Percentiles rank a stretch among this genome's conserved stretches.
These are phyloP conservation scores for Dioscorea cayenensis DNA, from an alignment of 116 monocot genomes.

Conservation along the genomic window DNA sequence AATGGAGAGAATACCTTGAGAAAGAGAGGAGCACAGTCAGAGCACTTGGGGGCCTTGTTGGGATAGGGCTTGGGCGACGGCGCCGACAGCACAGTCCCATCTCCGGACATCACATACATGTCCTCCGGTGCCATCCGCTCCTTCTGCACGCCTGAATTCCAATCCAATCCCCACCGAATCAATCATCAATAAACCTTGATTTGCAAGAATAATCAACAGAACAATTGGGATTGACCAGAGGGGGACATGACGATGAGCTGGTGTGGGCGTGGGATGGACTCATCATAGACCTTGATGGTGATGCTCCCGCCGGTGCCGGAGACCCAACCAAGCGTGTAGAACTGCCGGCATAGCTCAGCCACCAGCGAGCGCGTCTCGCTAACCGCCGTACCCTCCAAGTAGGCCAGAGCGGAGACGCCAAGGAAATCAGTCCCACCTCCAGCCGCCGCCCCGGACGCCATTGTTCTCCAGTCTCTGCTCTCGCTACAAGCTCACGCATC, in stretches of 20 bases:
- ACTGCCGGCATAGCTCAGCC: conserved; percentile 83
- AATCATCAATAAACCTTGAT: background rate
- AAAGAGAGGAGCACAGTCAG: conserved; percentile 80
- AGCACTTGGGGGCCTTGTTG: conserved; percentile 74
- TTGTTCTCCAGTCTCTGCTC: background rate
- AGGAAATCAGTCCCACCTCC: conserved; percentile 9
- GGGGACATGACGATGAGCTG: conserved; percentile 98
- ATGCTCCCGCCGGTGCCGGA: conserved; percentile 96
- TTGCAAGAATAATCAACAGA: background rate
- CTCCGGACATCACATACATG: conserved; percentile 71
- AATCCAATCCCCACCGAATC: background rate
- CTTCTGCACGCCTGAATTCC: conserved; percentile 79
- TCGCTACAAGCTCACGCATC: too few species aligned
- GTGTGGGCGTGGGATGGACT: conserved; percentile 48
- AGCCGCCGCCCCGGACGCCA: conserved; percentile 1
- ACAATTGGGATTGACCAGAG: conserved; percentile 39
- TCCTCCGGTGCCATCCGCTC: conserved; percentile 83
- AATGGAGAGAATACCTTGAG: conserved; percentile 55
- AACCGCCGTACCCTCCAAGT: conserved; percentile 45
- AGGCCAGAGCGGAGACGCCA: conserved; percentile 36
- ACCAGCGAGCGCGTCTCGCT: conserved; percentile 54
- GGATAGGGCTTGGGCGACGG: conserved; percentile 76
- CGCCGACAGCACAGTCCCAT: conserved; percentile 38
- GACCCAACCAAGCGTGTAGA: conserved; percentile 87
- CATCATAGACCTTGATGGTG: conserved; percentile 87